phyloP scores from a whole-genome alignment of 2,329 filamentous ascomycete species.

The Phoma sp. region DNA sequence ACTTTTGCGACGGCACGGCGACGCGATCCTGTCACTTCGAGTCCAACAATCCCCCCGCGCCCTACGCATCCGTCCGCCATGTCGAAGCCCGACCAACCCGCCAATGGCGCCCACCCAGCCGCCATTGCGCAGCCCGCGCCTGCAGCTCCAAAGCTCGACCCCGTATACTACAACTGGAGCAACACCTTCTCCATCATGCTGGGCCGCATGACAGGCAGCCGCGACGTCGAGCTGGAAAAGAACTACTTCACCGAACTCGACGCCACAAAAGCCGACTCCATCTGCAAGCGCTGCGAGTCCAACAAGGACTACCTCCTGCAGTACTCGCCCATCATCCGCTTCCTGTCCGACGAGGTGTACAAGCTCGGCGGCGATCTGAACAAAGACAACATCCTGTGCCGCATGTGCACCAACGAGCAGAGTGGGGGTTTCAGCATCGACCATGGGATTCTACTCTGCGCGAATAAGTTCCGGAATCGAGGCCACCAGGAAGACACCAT shows the following conservation, averaged over 20 bases:
- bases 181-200: conserved; percentile 87
- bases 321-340: conserved; percentile 85
- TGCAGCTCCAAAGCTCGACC: conserved; percentile 37
- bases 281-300: conserved; percentile 82
- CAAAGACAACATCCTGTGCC: conserved; percentile 78
- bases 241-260: conserved; percentile 83
- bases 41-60: neutral
- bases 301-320: conserved; percentile 83
- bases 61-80: conserved; percentile 22
- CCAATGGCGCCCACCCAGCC: conserved; percentile 38
- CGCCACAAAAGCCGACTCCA: conserved; percentile 74
- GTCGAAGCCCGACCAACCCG: conserved; percentile 35
- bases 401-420: conserved; percentile 75
- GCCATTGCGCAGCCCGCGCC: conserved; percentile 27
- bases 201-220: conserved; percentile 58
- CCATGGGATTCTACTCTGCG: conserved; percentile 89
- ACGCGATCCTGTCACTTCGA: conserved; percentile 18
- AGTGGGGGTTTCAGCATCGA: conserved; percentile 85
- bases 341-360: conserved; percentile 81
- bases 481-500: conserved; percentile 92
- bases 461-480: conserved; percentile 83
- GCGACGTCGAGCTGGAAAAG: conserved; percentile 36
- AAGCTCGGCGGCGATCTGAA: conserved; percentile 81
- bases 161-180: conserved; percentile 68
- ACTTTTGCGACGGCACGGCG: conserved; percentile 29